Evolutionary conservation across 108 stramenopile genomes (phyloP), one percentile per base, ranked within the genome.

Genomic region (Cyclotella choctawhatcheeana): DNA sequence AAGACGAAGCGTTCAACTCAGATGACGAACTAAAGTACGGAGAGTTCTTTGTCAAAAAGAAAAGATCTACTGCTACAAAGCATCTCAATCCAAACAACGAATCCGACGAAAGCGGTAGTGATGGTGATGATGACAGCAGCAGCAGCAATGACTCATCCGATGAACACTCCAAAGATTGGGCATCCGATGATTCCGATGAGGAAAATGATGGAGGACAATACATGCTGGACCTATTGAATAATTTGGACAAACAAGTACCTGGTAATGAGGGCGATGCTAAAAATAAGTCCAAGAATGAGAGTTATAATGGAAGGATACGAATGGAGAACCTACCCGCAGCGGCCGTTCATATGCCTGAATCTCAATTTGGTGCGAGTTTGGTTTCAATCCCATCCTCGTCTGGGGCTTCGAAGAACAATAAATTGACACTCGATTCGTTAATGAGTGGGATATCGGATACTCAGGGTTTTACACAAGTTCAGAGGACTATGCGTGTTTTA

Each of bases 141-240:
- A 55, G 67, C 20, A 82, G 71, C 18, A 70, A 62, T n/a, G 82
- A 63, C 18, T 62, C 43, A 17, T 18, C 34, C 16, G 79, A 67
- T 14, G 58, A 60, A 20, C 80, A 90, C 55, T 85, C 92, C 10
- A 84, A 89, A 18, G 91, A 87, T 44, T 84, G 84, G 67, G 90
- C 91, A n/a, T n/a, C n/a, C 20, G 84, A 67, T 12, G 53, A 64
- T 3, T 68, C 69, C 16, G 69, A 73, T 22, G 88, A 89, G 35
- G 91, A 93, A 21, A 92, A 89, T 35, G 94, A 94, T 74, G 94
- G 89, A 14, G 94, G 90, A 6, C 81, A 92, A 35, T 93, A 93
- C 59, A 93, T 93, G 93, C 80, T 95, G 1, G 82, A 89, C 53
- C 62, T 95, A 29, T 74, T 93, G 26, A 86, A 89, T 61, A 88